phyloP scores from a whole-genome alignment of 2,329 filamentous ascomycete genomes.

The Zymoseptoria pseudotritici region DNA sequence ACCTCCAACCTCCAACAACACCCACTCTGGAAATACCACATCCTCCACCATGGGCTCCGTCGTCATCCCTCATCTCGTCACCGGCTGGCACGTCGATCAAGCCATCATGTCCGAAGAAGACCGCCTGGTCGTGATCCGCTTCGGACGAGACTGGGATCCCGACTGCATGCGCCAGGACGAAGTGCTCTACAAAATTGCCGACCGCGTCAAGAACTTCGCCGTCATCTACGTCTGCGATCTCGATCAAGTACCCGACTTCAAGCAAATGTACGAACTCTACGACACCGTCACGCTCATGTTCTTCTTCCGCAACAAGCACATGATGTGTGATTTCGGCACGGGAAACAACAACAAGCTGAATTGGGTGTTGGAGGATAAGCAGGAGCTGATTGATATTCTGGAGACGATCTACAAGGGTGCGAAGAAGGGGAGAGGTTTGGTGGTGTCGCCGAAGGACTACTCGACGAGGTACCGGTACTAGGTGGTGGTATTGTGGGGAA shows the following conservation, averaged over 20 bases:
- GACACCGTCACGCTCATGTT: slow-evolving; percentile 94
- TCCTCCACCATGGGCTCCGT: slow-evolving; percentile 64
- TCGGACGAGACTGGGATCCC: slow-evolving; percentile 77
- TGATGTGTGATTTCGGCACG: slow-evolving; percentile 96
- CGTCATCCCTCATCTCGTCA: slow-evolving; percentile 81
- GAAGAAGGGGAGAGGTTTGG: slow-evolving; percentile 93
- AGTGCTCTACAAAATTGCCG: slow-evolving; percentile 88
- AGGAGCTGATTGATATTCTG: slow-evolving; percentile 96
- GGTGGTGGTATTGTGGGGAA: background rate
- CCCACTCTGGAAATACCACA: background rate
- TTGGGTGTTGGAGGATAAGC: slow-evolving; percentile 94
- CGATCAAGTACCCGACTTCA: slow-evolving; percentile 86
- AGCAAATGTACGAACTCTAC: slow-evolving; percentile 78
- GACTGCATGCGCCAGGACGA: slow-evolving; percentile 84
- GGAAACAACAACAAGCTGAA: slow-evolving; percentile 99
- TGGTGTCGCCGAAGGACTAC: slow-evolving; percentile 89
- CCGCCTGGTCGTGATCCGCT: slow-evolving; percentile 85
- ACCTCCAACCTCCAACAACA: background rate
- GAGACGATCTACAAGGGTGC: slow-evolving; percentile 98
- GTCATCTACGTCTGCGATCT: slow-evolving; percentile 92
- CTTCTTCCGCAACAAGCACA: slow-evolving; percentile 97
- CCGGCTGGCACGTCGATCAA: slow-evolving; percentile 97
- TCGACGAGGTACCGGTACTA: slow-evolving; percentile 64
- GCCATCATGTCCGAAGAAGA: slow-evolving; percentile 88
- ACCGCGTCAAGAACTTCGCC: slow-evolving; percentile 87